phyloP scores from a whole-genome alignment of 192 early-diverging fungal genomes.

The Jimgerdemannia flammicorona region DNA sequence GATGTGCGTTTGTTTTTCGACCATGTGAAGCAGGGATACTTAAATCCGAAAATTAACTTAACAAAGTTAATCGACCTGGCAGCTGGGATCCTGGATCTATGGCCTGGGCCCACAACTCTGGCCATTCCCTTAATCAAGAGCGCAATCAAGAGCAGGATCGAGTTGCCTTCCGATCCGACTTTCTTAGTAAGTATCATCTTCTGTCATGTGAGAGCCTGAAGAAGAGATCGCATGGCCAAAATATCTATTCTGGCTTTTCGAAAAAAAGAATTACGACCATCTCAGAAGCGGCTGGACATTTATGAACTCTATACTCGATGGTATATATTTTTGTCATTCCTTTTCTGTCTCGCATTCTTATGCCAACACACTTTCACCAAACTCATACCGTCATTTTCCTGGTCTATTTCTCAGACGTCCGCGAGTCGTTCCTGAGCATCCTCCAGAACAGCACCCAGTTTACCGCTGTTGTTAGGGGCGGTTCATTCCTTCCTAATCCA shows the following conservation, averaged over 20 bases:
- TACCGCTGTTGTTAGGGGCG: not conserved
- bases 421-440: not conserved
- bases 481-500: not conserved
- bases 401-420: not conserved
- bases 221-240: not conserved
- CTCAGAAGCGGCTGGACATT: not conserved
- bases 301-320: not conserved
- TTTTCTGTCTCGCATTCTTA: not conserved
- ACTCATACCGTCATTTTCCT: not conserved
- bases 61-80: not conserved
- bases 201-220: not conserved
- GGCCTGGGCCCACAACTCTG: not conserved
- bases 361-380: not conserved
- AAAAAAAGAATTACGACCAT: not conserved
- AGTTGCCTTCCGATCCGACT: not conserved
- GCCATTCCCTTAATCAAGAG: not conserved
- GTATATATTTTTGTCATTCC: not conserved
- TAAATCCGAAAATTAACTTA: not conserved
- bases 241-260: not conserved
- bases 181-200: not conserved
- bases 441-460: not conserved
- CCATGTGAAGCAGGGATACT: not conserved
- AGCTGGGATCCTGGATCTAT: not conserved
- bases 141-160: not conserved
- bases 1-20: not conserved